A percentile compares a stretch with the other conserved stretches of the same genome.
These are phyloP conservation scores for Pelargonium nanum DNA, from an alignment of 345 rosid genomes.

Conservation along the genomic window DNA sequence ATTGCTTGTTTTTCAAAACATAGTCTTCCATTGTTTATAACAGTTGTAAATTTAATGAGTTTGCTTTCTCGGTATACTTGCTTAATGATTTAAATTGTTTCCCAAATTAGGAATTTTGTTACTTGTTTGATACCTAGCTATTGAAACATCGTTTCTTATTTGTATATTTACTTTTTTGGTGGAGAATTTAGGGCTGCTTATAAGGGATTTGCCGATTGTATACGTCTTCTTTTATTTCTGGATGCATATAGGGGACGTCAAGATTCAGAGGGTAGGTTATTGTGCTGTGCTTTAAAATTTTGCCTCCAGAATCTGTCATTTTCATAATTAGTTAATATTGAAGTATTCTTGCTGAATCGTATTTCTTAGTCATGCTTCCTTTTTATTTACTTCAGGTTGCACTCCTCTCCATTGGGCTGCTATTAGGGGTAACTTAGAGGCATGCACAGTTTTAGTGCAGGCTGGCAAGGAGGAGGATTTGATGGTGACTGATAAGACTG, in stretches of 20 bases:
- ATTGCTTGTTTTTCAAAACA: not conserved
- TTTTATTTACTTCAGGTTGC: slow-evolving; percentile 48
- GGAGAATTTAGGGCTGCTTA: slow-evolving; percentile 90
- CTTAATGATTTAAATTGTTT: not conserved
- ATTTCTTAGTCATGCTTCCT: slow-evolving; percentile 4
- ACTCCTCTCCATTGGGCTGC: slow-evolving; percentile 99
- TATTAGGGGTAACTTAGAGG: slow-evolving; percentile 95
- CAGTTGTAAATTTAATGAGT: not conserved
- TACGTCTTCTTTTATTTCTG: slow-evolving; percentile 84
- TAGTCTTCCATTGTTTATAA: not conserved
- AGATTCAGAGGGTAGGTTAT: slow-evolving; percentile 75
- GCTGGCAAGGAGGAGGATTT: slow-evolving; percentile 97
- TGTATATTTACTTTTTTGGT: slow-evolving; percentile 17
- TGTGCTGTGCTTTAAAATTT: not conserved
- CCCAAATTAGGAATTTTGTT: not conserved
- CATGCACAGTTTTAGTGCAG: slow-evolving; percentile 94
- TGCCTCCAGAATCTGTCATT: not conserved
- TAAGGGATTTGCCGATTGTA: slow-evolving; percentile 94
- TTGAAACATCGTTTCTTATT: not conserved
- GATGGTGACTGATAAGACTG: slow-evolving; percentile 75
- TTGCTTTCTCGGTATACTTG: not conserved
- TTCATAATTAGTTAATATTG: not conserved
- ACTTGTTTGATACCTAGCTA: not conserved
- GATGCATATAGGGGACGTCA: slow-evolving; percentile 94
- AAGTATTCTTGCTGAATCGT: not conserved